These are phyloP conservation scores for Tremella fuciformis DNA, from an alignment of 768 basidiomycete species.

Conservation along the genomic window DNA sequence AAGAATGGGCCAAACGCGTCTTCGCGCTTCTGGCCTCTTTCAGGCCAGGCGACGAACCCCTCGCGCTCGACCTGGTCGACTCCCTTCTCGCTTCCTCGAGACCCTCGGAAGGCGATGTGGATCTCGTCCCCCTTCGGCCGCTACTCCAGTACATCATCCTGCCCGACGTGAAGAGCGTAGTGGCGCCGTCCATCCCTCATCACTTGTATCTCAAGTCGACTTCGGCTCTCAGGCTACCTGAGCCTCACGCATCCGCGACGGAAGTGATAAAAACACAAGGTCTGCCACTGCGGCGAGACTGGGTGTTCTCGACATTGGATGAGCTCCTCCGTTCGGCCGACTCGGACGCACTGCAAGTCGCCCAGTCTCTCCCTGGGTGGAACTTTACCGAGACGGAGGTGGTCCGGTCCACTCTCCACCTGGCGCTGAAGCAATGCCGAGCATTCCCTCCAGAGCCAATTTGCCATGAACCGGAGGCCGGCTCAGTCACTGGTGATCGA, in stretches of 20 bases:
- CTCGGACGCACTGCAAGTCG: slow-evolving; percentile 62
- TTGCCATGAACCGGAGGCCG: background rate
- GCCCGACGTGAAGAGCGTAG: slow-evolving; percentile 32
- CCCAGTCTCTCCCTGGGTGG: slow-evolving; percentile 67
- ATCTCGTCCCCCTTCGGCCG: slow-evolving; percentile 47
- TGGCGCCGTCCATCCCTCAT: slow-evolving; percentile 32
- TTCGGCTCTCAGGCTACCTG: slow-evolving; percentile 58
- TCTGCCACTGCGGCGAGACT: slow-evolving; percentile 59
- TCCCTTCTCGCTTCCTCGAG: slow-evolving; percentile 24
- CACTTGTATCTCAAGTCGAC: slow-evolving; percentile 52
- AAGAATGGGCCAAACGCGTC: slow-evolving; percentile 10
- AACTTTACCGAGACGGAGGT: slow-evolving; percentile 75
- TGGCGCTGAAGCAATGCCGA: slow-evolving; percentile 59
- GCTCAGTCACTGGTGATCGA: no score
- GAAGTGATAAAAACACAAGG: slow-evolving; percentile 43
- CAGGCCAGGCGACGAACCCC: slow-evolving; percentile 72
- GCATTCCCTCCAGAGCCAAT: slow-evolving; percentile 53
- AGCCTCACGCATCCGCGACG: background rate
- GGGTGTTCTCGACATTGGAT: slow-evolving; percentile 68
- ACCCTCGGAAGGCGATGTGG: slow-evolving; percentile 18
- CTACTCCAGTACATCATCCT: slow-evolving; percentile 47
- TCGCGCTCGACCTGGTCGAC: slow-evolving; percentile 54
- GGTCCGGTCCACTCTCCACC: slow-evolving; percentile 64
- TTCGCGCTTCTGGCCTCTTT: slow-evolving; percentile 17
- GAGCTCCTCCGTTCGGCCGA: slow-evolving; percentile 77